phyloP scores from a whole-genome alignment of 2,329 filamentous ascomycete species.

The Arachnopeziza araneosa region DNA sequence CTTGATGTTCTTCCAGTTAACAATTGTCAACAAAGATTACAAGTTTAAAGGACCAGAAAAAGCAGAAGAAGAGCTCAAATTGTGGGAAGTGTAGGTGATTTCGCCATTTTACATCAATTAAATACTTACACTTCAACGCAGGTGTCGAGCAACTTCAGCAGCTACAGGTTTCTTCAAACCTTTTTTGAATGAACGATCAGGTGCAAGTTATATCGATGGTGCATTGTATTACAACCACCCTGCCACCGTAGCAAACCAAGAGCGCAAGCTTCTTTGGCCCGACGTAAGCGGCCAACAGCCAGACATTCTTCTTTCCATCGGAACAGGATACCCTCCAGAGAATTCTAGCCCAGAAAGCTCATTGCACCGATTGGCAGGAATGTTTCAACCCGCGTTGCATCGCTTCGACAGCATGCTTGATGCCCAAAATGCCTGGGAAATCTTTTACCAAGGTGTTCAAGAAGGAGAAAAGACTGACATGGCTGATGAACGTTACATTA shows the following conservation, averaged over 20 bases:
- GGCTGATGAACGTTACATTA: no score
- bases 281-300: not conserved
- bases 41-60: not conserved
- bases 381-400: no score
- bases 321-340: not conserved
- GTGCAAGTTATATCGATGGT: slow-evolving; percentile 1
- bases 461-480: no score
- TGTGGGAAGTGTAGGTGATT: not conserved
- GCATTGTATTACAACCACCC: slow-evolving; percentile 3
- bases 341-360: not conserved
- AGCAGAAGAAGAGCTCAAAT: not conserved
- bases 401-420: no score
- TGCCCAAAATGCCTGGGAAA: no score
- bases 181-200: not conserved
- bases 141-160: not conserved
- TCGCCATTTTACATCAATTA: not conserved
- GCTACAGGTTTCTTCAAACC: not conserved
- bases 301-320: slow-evolving; percentile 6
- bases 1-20: no score
- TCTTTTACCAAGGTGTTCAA: no score
- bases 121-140: not conserved
- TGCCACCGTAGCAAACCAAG: not conserved
- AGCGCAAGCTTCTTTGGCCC: slow-evolving; percentile 1
- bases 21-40: not conserved
- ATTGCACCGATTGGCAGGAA: no score